A percentile compares a stretch with the other conserved stretches of the same genome.
Conservation (phyloP, 2,329 filamentous ascomycete species). For the Aspergillus bombycis region DNA sequence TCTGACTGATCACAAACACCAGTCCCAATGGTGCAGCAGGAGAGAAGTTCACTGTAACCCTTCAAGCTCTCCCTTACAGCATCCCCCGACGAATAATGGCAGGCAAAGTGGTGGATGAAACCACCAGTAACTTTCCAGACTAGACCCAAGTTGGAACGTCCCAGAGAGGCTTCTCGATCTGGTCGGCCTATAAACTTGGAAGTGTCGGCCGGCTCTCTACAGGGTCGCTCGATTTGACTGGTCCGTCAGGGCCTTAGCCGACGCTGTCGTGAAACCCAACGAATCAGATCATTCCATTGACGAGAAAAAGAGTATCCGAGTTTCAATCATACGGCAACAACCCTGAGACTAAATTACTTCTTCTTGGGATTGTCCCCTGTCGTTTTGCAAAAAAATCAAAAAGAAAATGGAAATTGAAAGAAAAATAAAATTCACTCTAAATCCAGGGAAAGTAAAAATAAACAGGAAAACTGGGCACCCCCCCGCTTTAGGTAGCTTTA, state of each 20-base stretch:
- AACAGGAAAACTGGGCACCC: not conserved
- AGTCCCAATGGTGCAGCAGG: not conserved
- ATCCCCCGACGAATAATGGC: not conserved
- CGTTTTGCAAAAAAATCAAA: not conserved
- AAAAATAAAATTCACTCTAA: not conserved
- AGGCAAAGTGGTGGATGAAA: not conserved
- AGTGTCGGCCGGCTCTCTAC: not conserved
- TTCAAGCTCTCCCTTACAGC: not conserved
- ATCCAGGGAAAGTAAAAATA: not conserved
- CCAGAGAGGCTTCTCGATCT: not conserved
- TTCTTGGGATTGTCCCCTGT: no score
- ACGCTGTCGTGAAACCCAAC: slow-evolving; percentile 23
- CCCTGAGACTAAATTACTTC: not conserved
- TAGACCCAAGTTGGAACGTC: not conserved
- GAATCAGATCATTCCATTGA: slow-evolving; percentile 20
- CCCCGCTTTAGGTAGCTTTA: slow-evolving; percentile 16
- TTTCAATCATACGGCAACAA: slow-evolving; percentile 11
- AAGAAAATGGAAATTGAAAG: slow-evolving; percentile 1
- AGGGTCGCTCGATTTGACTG: not conserved
- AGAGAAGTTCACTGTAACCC: not conserved
- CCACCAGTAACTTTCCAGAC: not conserved
- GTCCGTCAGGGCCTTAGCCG: slow-evolving; percentile 11
- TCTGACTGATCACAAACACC: not conserved
- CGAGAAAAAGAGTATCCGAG: not conserved
- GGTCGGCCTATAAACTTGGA: not conserved